Evolutionary conservation across 2,329 filamentous ascomycete genomes (phyloP), one percentile per base, ranked within the genome.

Genomic region (Colletotrichum destructivum): DNA sequence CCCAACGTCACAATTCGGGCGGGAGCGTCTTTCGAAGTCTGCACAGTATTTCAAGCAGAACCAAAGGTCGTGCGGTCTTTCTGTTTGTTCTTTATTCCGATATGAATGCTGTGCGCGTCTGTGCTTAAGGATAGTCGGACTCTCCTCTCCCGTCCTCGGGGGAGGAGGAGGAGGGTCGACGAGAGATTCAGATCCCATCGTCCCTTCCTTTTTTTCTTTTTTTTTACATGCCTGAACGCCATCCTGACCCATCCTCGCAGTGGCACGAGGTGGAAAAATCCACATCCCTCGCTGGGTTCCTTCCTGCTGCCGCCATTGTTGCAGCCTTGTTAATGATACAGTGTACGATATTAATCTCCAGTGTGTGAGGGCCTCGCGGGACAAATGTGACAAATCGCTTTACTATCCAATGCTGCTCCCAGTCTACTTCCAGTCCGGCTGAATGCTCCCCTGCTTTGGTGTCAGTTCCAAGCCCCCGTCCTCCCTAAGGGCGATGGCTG

Each of bases 181-280:
- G 42, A 52, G 35, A 42, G 56, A 40, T 38, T 35, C 26, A 35
- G 47, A n/a, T 31, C 40, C n/a, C 46, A 26, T 35, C 42, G 49
- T 57, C 51, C 15, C 3, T 18, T 40, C 4, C 9, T 11, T 35
- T 46, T 9, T 21, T 7, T 11, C 42, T 31, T 16, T 2, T 44
- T 59, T 69, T 69, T 69, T 38, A 55, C 47, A 26, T 23, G 38
- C 54, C 38, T 52, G n/a, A 66, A 71, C 68, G 68, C 65, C 59
- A 16, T 55, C 23, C 31, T 55, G 8, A 11, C 35, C 54, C 54
- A 31, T 60, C 47, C 47, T 26, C 7, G 9, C 2, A 31, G 26
- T 40, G 40, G 40, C n/a, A 51, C 23, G 18, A 31, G 42, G 8
- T 26, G 16, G 21, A 9, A 23, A 3, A 12, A 23, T 21, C 54